Evolutionary conservation across 306 rosid species (phyloP).

Genomic region (Quercus gilva): DNA sequence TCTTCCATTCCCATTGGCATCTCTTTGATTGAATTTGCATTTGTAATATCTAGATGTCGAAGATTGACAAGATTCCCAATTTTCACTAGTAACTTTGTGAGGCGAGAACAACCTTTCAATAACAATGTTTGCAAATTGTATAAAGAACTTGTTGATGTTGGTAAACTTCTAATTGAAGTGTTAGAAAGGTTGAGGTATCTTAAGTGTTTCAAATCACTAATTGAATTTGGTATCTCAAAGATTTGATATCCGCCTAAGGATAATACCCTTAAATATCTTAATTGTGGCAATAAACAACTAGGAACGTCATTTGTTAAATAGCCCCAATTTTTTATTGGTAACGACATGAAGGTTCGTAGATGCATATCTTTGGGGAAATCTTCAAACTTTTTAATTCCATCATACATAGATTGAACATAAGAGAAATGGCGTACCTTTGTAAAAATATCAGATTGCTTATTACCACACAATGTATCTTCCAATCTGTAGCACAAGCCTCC

Average conservation of each 20-base stretch:
- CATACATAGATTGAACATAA: not conserved
- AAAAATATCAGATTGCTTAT: not conserved
- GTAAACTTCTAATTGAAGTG: not conserved
- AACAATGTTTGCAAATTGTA: constrained; percentile 13
- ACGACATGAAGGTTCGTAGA: not conserved
- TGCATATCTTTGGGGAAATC: not conserved
- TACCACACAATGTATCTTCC: not conserved
- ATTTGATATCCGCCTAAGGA: no score
- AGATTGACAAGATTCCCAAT: constrained; percentile 5
- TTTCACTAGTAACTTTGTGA: not conserved
- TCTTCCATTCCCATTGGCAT: not conserved
- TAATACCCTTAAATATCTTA: not conserved
- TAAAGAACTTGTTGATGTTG: not conserved
- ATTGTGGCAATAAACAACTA: not conserved
- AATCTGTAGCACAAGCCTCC: not conserved
- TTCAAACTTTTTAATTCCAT: not conserved
- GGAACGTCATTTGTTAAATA: not conserved
- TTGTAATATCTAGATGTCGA: not conserved
- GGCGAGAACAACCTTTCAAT: accelerated
- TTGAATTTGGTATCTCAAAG: not conserved
- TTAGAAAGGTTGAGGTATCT: constrained; percentile 4
- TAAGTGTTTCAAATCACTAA: not conserved
- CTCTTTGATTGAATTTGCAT: not conserved
- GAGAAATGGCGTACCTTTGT: not conserved
- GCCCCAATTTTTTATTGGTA: not conserved